phyloP scores from a whole-genome alignment of 2,329 filamentous ascomycete genomes.

The Chrysosporium queenslandicum region DNA sequence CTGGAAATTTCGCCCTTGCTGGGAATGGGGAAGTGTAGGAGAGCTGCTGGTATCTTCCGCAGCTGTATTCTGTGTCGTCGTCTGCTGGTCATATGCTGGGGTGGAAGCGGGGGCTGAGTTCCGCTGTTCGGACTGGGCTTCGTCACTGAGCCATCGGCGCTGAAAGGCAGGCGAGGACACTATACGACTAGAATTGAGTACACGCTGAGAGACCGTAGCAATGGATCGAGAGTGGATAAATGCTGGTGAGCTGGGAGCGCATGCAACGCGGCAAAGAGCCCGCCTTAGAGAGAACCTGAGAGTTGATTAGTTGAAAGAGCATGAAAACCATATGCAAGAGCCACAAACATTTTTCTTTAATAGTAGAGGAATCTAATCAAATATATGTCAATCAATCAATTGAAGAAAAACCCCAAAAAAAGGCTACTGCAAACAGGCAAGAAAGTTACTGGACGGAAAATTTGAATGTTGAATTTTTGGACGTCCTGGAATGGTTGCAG shows the following conservation, averaged over 20 bases:
- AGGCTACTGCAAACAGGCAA: too few species aligned
- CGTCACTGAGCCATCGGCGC: conserved; percentile 42
- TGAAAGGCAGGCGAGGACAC: conserved; percentile 35
- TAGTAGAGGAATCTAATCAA: too few species aligned
- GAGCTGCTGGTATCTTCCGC: not conserved
- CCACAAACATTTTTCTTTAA: too few species aligned
- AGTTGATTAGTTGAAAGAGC: not conserved
- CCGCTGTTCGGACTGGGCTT: not conserved
- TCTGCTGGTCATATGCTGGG: not conserved
- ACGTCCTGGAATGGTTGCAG: too few species aligned
- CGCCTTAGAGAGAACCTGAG: conserved; percentile 3
- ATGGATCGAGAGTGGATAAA: conserved; percentile 16
- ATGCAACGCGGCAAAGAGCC: conserved; percentile 1
- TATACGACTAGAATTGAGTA: conserved; percentile 31
- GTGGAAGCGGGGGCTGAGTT: not conserved
- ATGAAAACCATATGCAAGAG: too few species aligned
- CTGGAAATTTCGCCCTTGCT: not conserved
- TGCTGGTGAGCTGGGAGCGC: not conserved
- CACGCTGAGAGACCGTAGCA: conserved; percentile 29
- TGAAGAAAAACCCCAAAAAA: too few species aligned
- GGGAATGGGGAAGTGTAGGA: not conserved
- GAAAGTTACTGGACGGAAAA: too few species aligned
- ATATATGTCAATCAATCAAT: too few species aligned
- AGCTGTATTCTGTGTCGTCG: not conserved
- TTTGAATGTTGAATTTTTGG: too few species aligned